A percentile compares a stretch with the other conserved stretches of the same genome.
phyloP scores from a whole-genome alignment of 768 basidiomycete genomes.

The Cystobasidium ongulense region DNA sequence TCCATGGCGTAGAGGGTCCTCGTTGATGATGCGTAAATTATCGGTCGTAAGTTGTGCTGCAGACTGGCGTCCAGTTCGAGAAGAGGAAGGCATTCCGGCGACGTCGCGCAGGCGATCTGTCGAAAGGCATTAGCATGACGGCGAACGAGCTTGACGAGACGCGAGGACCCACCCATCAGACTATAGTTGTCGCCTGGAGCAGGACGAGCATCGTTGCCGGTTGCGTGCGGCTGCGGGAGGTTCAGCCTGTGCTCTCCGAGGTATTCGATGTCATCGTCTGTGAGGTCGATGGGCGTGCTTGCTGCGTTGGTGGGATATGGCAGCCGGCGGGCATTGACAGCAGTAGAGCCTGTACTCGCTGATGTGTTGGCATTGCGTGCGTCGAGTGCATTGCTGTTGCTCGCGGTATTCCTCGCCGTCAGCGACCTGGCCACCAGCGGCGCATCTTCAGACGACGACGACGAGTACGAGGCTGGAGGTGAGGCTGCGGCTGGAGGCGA shows the following conservation, averaged over 20 bases:
- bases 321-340: background rate
- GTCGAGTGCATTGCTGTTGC: too few species aligned
- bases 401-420: background rate
- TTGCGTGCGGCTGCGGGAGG: background rate
- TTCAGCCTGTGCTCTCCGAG: conserved; percentile 2
- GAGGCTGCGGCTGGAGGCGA: background rate
- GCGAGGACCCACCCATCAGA: background rate
- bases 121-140: background rate
- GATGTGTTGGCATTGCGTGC: background rate
- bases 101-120: background rate
- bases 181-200: background rate
- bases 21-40: background rate
- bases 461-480: background rate
- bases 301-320: conserved; percentile 3
- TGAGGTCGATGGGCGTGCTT: conserved; percentile 11
- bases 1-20: background rate
- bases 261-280: conserved; percentile 26
- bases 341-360: background rate
- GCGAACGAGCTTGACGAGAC: background rate
- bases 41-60: background rate
- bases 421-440: background rate
- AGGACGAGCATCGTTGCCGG: conserved; percentile 12
- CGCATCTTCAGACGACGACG: background rate
- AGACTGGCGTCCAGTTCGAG: background rate
- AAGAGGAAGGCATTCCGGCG: background rate